Percentiles rank a stretch among this genome's conserved stretches.
phyloP scores from a whole-genome alignment of 192 early-diverging fungal genomes.

The Linnemannia exigua region DNA sequence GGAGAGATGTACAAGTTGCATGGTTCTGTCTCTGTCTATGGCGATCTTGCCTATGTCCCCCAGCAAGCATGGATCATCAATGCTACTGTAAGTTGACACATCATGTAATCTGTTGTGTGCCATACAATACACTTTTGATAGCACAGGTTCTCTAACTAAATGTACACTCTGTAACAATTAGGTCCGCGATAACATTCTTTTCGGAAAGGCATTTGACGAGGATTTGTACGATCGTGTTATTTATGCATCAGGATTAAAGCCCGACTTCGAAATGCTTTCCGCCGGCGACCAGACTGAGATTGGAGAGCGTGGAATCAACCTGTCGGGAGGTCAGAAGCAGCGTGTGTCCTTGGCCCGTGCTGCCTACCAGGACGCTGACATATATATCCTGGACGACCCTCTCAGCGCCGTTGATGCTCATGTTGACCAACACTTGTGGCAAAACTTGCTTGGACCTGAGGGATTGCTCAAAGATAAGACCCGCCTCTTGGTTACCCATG shows the following conservation, averaged over 20 bases:
- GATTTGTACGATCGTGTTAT: constrained; percentile 65
- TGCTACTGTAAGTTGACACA: not conserved
- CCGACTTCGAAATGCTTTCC: constrained; percentile 29
- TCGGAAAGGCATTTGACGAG: constrained; percentile 77
- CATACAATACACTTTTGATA: too few relatives aligned
- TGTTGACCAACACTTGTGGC: constrained; percentile 47
- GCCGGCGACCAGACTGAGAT: constrained; percentile 61
- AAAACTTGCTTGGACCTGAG: constrained; percentile 75
- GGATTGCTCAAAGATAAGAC: constrained; percentile 84
- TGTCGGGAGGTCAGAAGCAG: constrained; percentile 90
- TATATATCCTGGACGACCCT: constrained; percentile 89
- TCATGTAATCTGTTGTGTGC: not conserved
- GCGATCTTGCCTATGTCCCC: constrained; percentile 64
- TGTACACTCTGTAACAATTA: not conserved
- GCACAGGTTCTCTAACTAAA: not conserved
- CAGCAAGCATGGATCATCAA: constrained; percentile 51
- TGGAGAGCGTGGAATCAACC: constrained; percentile 61
- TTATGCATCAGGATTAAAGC: constrained; percentile 23
- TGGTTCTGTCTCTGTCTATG: constrained; percentile 71
- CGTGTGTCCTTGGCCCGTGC: constrained; percentile 86
- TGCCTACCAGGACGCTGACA: constrained; percentile 82
- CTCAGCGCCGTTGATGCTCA: constrained; percentile 79
- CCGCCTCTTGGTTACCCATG: constrained; percentile 84
- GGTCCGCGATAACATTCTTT: constrained; percentile 85
- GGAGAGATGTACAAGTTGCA: constrained; percentile 82